Percentiles rank a stretch among this genome's conserved stretches.
Evolutionary conservation across 768 basidiomycete species (phyloP).

Genomic region (Kwoniella pini): DNA sequence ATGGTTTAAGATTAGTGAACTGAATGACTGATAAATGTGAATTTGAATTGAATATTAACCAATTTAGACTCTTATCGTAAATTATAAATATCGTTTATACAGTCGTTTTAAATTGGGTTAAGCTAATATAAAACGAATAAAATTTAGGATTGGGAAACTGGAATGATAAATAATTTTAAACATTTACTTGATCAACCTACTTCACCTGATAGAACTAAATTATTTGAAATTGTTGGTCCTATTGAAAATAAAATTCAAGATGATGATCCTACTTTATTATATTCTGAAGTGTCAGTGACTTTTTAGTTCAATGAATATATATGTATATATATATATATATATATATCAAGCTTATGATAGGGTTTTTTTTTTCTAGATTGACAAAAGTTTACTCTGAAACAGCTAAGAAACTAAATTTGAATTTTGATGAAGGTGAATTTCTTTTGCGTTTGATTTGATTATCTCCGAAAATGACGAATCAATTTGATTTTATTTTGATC

Average conservation of each 20-base stretch:
- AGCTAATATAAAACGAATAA: too few species aligned
- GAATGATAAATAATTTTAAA: constrained; percentile 22
- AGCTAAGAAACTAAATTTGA: constrained; percentile 16
- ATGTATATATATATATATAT: too few species aligned
- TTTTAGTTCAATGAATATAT: not conserved
- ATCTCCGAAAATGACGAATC: too few species aligned
- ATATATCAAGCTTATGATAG: too few species aligned
- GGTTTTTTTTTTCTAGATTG: constrained; percentile 6
- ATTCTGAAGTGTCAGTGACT: constrained; percentile 31
- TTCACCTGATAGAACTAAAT: constrained; percentile 16
- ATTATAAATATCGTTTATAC: not conserved
- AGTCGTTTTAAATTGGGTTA: not conserved
- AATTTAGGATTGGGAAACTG: constrained; percentile 36
- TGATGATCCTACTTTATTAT: constrained; percentile 25
- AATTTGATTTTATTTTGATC: too few species aligned
- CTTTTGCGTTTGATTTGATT: not conserved
- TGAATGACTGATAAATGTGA: too few species aligned
- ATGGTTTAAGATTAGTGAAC: too few species aligned
- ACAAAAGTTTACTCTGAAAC: constrained; percentile 11
- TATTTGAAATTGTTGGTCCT: constrained; percentile 20
- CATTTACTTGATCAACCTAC: constrained; percentile 26
- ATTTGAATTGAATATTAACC: too few species aligned
- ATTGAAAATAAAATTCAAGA: constrained; percentile 21
- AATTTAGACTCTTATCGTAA: constrained; percentile 31
- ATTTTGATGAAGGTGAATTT: constrained; percentile 16